phyloP scores from a whole-genome alignment of 768 basidiomycete genomes.

The Mycena olivaceomarginata region DNA sequence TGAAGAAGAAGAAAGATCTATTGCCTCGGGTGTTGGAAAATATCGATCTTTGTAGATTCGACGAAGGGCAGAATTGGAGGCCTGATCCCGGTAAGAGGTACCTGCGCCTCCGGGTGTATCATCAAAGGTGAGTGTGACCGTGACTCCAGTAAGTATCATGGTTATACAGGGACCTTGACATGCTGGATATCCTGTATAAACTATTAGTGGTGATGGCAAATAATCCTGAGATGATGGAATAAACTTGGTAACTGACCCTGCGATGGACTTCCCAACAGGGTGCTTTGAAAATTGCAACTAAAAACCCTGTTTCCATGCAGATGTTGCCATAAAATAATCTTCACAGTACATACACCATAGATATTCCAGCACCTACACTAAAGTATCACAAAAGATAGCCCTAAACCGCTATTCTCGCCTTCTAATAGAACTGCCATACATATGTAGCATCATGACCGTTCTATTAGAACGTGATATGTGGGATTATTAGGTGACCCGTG shows the following conservation, averaged over 20 bases:
- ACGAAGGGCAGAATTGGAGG: not conserved
- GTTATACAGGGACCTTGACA: not conserved
- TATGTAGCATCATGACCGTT: too few relatives aligned
- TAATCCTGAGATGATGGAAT: not conserved
- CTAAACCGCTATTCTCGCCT: too few relatives aligned
- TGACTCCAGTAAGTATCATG: not conserved
- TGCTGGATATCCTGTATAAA: not conserved
- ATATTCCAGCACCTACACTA: too few relatives aligned
- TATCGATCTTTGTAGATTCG: not conserved
- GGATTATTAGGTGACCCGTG: too few relatives aligned
- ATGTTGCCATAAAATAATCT: too few relatives aligned
- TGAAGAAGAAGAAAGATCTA: too few relatives aligned
- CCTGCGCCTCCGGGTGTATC: conserved; percentile 10
- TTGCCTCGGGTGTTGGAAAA: not conserved
- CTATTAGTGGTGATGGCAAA: not conserved
- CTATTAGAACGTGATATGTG: too few relatives aligned
- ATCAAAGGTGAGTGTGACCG: conserved; percentile 12
- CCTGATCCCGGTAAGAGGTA: not conserved
- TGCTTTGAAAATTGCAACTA: too few relatives aligned
- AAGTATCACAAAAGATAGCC: too few relatives aligned
- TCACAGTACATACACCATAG: too few relatives aligned
- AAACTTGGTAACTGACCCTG: not conserved
- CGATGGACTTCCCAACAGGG: not conserved
- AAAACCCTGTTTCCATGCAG: too few relatives aligned
- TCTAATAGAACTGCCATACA: too few relatives aligned